Evolutionary conservation across 306 rosid genomes (phyloP), one percentile per base, ranked within the genome.

Genomic region (Vigna unguiculata): DNA sequence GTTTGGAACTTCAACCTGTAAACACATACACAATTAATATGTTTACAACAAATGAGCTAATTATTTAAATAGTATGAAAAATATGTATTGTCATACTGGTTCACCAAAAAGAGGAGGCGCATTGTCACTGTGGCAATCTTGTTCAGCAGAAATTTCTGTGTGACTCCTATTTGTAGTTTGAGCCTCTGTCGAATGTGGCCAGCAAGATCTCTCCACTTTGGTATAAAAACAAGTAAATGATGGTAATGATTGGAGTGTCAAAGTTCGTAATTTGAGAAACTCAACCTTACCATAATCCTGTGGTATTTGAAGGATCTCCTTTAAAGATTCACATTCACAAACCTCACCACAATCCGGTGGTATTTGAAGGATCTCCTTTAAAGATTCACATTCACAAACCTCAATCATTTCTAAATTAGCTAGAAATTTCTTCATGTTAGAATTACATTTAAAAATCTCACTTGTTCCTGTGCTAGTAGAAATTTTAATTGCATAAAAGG

Each of bases 311-410:
- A n/a, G n/a, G n/a, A n/a, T n/a, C n/a, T n/a, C n/a, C n/a, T n/a
- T n/a, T n/a, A n/a, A n/a, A n/a, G n/a, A n/a, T n/a, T n/a, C n/a
- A n/a, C n/a, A n/a, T n/a, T n/a, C n/a, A n/a, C n/a, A n/a, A 25
- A 59, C 67, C 6, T 32, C 40, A 2, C 9, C 61, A 22, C 2
- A 11, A n/a, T 32, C 21, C 3, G 0, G 6, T 19, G 2, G 36
- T 20, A 69, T 6, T 48, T 69, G 60, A 43, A 83, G 74, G 17
- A 80, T 51, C 34, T 69, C 63, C 17, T 83, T 30, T 71, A 80
- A 25, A 15, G 19, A 25, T 9, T 2, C 6, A 51, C 83, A 83
- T 10, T 69, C 45, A 74, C 77, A 80, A 52, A 52, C 59, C 1
- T 19, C 25, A 52, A 52, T 52, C 9, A 24, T 19, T 52, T 52